Conservation (phyloP, 2,329 filamentous ascomycete genomes). For the Ramularia endophylla region DNA sequence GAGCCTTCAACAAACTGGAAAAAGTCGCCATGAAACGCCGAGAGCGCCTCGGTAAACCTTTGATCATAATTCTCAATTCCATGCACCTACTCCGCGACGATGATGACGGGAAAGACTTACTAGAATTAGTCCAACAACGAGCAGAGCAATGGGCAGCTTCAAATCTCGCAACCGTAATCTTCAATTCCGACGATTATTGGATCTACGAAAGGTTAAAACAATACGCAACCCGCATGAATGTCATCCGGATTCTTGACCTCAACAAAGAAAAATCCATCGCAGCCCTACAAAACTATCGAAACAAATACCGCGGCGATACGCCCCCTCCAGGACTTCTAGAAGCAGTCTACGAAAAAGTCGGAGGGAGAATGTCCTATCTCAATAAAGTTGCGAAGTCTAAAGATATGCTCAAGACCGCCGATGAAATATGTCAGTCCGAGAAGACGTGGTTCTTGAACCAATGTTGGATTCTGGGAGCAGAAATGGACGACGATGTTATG, state of each 20-base stretch:
- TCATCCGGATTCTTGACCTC: slow-evolving; percentile 78
- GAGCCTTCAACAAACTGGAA: slow-evolving; percentile 95
- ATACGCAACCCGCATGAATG: slow-evolving; percentile 89
- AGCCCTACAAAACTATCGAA: slow-evolving; percentile 74
- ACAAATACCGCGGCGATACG: slow-evolving; percentile 65
- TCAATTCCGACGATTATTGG: slow-evolving; percentile 99
- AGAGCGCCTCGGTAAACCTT: slow-evolving; percentile 55
- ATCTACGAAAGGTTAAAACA: slow-evolving; percentile 92
- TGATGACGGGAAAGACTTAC: slow-evolving; percentile 83
- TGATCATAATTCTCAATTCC: slow-evolving; percentile 93
- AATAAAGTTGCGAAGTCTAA: slow-evolving; percentile 81
- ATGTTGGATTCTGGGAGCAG: slow-evolving; percentile 67
- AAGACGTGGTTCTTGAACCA: slow-evolving; percentile 76
- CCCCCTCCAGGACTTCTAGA: slow-evolving; percentile 54
- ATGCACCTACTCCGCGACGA: slow-evolving; percentile 88
- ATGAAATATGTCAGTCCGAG: slow-evolving; percentile 64
- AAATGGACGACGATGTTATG: slow-evolving; percentile 97
- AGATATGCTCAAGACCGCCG: slow-evolving; percentile 74
- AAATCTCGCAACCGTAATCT: slow-evolving; percentile 83
- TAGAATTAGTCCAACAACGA: slow-evolving; percentile 91
- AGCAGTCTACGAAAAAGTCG: slow-evolving; percentile 77
- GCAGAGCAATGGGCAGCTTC: slow-evolving; percentile 95
- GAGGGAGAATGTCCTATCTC: slow-evolving; percentile 81
- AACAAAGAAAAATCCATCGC: slow-evolving; percentile 69
- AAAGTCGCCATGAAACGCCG: slow-evolving; percentile 80